Base-by-base conservation (phyloP, 306 rosid species). In the Begonia fuchsioides region DNA sequence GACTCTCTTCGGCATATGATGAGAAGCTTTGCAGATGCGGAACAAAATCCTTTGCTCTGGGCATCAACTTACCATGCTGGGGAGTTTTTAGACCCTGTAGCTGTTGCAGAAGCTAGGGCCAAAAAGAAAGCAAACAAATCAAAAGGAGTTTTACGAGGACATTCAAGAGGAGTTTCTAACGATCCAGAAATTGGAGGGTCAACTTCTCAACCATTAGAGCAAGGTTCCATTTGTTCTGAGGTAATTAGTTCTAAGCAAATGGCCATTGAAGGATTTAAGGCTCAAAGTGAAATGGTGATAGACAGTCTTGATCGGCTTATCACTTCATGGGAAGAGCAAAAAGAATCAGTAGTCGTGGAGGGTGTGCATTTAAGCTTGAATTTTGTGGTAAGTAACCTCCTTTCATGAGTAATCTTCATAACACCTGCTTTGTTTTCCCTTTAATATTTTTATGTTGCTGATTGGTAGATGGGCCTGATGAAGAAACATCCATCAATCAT, bases 21-120 rank as follows among this genome's bases (percentile, higher is more conserved):
- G 97, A 84, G 97, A 65, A 90, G 97, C 60, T 90, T 90, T 71
- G 95, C 76, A 2, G 68, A 79, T 20, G 97, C 81, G 72, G 84
- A 81, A 69, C 82, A 90, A 68, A 90, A 90, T 55, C 97, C 97
- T 19, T 61, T 90, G 65, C 61, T 90, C 35, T 90, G 97, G 97
- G 83, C 97, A 39, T 90, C 97, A 64, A 90, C 97, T 41, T 90
- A 90, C 70, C 97, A 90, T 65, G 97, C 97, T 48, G 97, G 97
- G 59, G 97, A 90, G 73, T 90, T 68, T 62, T 71, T 90, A 76
- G 97, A 90, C 68, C 87, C 93, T 44, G 71, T 78, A 50, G 90
- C 97, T 51, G 90, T 90, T 56, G 90, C 97, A 20, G 75, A 76
- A 51, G 88, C 97, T 15, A 90, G 71, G 75, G 87, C 82, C 52